Base-by-base conservation (phyloP, 768 basidiomycete species). In the Fomitopsis serialis region DNA sequence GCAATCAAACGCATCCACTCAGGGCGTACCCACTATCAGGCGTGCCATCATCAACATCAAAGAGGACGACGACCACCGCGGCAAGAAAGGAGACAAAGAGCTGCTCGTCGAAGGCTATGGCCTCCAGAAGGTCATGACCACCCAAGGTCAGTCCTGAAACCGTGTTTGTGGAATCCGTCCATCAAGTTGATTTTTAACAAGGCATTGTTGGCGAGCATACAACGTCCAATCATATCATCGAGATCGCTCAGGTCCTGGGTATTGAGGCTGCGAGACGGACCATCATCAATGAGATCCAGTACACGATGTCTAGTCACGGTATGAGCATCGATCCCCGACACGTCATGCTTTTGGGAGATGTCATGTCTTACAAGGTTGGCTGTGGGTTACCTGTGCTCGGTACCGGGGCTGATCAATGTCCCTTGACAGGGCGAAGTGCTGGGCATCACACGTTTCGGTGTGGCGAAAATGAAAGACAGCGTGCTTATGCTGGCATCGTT, bases 241-340 rank as follows among this genome's bases (percentile, higher is more conserved):
- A 99, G 68, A 89, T 92, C 13, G 84, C 89, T 11, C 82, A 90
- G 65, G 95, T 98, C 8, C 80, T 99, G n/a, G 97, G 97, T 34
- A 98, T 99, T 55, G 97, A 99, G 65, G 97, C 97, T 5, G 95
- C 97, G 3, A 81, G 97, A 54, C 75, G 78, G 55, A 96, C 94
- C 2, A 97, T 99, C 70, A 87, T 97, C 70, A 90, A 96, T 64
- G 93, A 99, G 68, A 97, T 98, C 60, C 89, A 96, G 66, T 91
- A 92, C 65, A 98, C 92, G 11, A 99, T 99, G 97, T 81, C 83
- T 59, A 88, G 86, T 51, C 97, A 99, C 74, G 93, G 93, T 62
- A 95, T 99, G 89, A 94, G 87, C 54, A 98, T 99, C 62, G 97
- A 99, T 68, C 95, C 96, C 56, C 89, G 97, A 50, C 97, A 99